Evolutionary conservation across 352 stramenopile species (phyloP).

Genomic region (Phytophthora ramorum): DNA sequence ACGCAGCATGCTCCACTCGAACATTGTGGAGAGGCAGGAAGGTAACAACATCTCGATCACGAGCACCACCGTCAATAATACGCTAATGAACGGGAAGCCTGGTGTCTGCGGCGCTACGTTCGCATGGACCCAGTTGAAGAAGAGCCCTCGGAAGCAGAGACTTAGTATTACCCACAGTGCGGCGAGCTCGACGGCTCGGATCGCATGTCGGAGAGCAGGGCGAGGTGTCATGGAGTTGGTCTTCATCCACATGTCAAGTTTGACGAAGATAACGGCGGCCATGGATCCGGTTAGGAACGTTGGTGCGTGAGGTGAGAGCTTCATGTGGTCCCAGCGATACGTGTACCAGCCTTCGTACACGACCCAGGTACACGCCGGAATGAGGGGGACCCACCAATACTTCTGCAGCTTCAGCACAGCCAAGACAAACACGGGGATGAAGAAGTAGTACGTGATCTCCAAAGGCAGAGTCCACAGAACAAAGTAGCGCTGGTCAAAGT

Average conservation of each 20-base stretch:
- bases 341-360: slow-evolving; percentile 25
- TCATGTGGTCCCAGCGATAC: slow-evolving; percentile 31
- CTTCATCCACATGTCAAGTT: slow-evolving; percentile 23
- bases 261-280: slow-evolving; percentile 40
- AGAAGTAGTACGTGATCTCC: slow-evolving; percentile 48
- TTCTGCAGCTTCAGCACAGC: slow-evolving; percentile 15
- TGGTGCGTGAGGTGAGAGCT: slow-evolving; percentile 25
- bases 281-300: slow-evolving; percentile 33
- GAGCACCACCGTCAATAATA: slow-evolving; percentile 34
- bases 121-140: slow-evolving; percentile 34
- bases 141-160: slow-evolving; percentile 21
- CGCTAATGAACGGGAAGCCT: slow-evolving; percentile 36
- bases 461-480: slow-evolving; percentile 48
- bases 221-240: slow-evolving; percentile 16
- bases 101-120: slow-evolving; percentile 19
- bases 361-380: slow-evolving; percentile 36
- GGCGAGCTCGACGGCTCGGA: slow-evolving; percentile 29
- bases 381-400: slow-evolving; percentile 31
- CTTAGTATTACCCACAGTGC: slow-evolving; percentile 34
- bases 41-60: slow-evolving; percentile 45
- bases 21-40: slow-evolving; percentile 17
- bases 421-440: slow-evolving; percentile 42
- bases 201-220: not conserved
- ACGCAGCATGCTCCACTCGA: slow-evolving; percentile 24
- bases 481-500: slow-evolving; percentile 36